Base-by-base conservation (phyloP, 108 stramenopile genomes). In the Nitzschia putrida region DNA sequence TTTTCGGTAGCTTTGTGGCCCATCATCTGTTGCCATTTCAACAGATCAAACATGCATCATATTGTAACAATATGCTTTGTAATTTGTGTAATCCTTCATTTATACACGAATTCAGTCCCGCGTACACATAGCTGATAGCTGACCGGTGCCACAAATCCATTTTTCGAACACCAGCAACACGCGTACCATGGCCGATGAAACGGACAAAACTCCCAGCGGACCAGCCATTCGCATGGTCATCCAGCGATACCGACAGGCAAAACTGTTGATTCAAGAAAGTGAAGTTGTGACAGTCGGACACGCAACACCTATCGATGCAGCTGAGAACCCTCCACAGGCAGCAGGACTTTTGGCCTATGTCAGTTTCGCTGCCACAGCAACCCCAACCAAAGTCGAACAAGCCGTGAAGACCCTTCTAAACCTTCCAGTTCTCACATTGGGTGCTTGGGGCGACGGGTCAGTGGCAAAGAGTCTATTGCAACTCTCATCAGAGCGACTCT, bases 401-500 rank as follows among this genome's bases (percentile, higher is more conserved):
- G 88, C 88, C 10, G 85, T 85, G n/a, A 67, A 56, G 40, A 86
- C 83, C 8, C 14, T 88, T 18, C 45, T 88, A 25, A 83, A 88
- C 55, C 49, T 88, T 16, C 84, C 88, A 3, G 56, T 88, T 24
- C 53, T 83, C 50, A 88, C 88, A 2, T 64, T 63, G 23, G 88
- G 88, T 26, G 71, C 73, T 16, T 87, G 86, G 86, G 86, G 86
- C 41, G 86, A 87, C 57, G 81, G 83, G 49, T 51, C 76, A 8
- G 52, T 39, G 7, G 38, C 29, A 18, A 21, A 55, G 24, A 72
- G 69, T 50, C 13, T 70, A 0, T 38, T 76, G 53, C 26, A 70
- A 42, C 26, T 70, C 5, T 52, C 66, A 8, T 38, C 14, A 8
- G 25, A 61, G 61, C 59, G 70, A 69, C 64, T 18, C 44, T 18